Evolutionary conservation across 2,329 filamentous ascomycete genomes (phyloP).

Genomic region (Penicillium digitatum): DNA sequence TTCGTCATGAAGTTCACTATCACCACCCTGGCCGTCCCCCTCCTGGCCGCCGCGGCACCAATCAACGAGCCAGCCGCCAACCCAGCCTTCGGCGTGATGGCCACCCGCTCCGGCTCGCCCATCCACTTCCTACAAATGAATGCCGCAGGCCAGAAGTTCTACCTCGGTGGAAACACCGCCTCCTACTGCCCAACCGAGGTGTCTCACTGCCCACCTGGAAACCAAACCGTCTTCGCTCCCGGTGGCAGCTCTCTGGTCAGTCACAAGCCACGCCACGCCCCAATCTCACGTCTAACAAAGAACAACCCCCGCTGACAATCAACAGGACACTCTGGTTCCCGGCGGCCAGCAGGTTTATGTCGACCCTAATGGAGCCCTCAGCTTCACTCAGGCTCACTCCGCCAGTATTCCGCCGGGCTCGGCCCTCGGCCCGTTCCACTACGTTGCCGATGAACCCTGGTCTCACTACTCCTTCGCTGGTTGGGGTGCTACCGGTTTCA

Average conservation of each 20-base stretch:
- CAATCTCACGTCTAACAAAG: background rate
- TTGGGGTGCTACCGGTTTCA: constrained; percentile 40
- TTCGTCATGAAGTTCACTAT: constrained; percentile 27
- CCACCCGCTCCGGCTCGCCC: constrained; percentile 46
- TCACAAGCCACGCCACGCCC: constrained; percentile 11
- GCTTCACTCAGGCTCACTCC: constrained; percentile 58
- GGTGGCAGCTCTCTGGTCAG: constrained; percentile 37
- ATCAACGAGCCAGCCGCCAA: constrained; percentile 9
- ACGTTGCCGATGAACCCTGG: constrained; percentile 27
- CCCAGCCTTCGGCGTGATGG: constrained; percentile 43
- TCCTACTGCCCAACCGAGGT: constrained; percentile 49
- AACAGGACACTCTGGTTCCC: constrained; percentile 52
- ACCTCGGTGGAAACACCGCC: constrained; percentile 45
- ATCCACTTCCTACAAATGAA: constrained; percentile 49
- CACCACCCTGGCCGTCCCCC: constrained; percentile 24
- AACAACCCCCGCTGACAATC: constrained; percentile 18
- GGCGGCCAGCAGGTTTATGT: constrained; percentile 63
- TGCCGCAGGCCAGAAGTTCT: constrained; percentile 50
- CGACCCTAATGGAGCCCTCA: constrained; percentile 51
- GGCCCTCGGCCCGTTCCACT: constrained; percentile 49
- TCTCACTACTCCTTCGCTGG: constrained; percentile 32
- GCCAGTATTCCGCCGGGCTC: constrained; percentile 51
- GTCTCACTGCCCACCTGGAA: constrained; percentile 45
- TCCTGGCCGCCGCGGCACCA: constrained; percentile 28
- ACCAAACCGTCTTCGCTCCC: constrained; percentile 46